Percentiles rank a stretch among this genome's conserved stretches.
phyloP scores from a whole-genome alignment of 2,329 filamentous ascomycete species.

The Sarocladiaceae sp. region DNA sequence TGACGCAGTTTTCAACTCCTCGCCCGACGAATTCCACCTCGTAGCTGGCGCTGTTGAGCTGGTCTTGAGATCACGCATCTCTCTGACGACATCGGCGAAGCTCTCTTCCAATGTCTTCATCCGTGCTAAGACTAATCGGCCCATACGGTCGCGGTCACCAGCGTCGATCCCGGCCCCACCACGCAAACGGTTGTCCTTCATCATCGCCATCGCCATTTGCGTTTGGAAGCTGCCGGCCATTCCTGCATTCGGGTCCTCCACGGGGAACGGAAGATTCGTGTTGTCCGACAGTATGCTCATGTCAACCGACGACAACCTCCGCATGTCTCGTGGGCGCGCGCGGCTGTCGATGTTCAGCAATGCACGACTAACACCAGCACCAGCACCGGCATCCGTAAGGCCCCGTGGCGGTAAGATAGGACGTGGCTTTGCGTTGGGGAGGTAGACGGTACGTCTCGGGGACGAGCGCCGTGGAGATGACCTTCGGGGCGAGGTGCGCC shows the following conservation, averaged over 20 bases:
- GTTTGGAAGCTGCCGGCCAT: slow-evolving; percentile 76
- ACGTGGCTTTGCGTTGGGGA: slow-evolving; percentile 47
- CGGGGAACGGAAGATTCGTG: slow-evolving; percentile 45
- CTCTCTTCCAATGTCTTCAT: slow-evolving; percentile 94
- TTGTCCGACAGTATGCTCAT: slow-evolving; percentile 72
- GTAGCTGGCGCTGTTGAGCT: slow-evolving; percentile 43
- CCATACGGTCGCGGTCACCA: slow-evolving; percentile 62
- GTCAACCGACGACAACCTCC: slow-evolving; percentile 60
- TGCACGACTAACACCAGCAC: slow-evolving; percentile 31
- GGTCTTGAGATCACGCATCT: slow-evolving; percentile 63
- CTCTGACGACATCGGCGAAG: slow-evolving; percentile 79
- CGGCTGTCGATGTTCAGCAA: slow-evolving; percentile 49
- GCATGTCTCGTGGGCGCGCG: slow-evolving; percentile 30
- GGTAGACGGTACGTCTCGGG: slow-evolving; percentile 36
- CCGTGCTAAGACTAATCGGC: slow-evolving; percentile 75
- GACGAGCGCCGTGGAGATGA: slow-evolving; percentile 46
- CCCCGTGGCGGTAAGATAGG: slow-evolving; percentile 47
- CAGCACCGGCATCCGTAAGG: slow-evolving; percentile 28
- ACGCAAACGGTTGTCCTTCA: slow-evolving; percentile 51
- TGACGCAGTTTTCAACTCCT: slow-evolving; percentile 24
- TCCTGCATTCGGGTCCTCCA: slow-evolving; percentile 56
- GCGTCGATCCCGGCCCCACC: slow-evolving; percentile 31
- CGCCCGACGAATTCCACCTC: slow-evolving; percentile 47
- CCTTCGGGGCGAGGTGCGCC: slow-evolving; percentile 42
- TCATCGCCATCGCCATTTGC: slow-evolving; percentile 71